Evolutionary conservation across 129 eudicot genomes (phyloP).

Genomic region (Ambrosia artemisiifolia): DNA sequence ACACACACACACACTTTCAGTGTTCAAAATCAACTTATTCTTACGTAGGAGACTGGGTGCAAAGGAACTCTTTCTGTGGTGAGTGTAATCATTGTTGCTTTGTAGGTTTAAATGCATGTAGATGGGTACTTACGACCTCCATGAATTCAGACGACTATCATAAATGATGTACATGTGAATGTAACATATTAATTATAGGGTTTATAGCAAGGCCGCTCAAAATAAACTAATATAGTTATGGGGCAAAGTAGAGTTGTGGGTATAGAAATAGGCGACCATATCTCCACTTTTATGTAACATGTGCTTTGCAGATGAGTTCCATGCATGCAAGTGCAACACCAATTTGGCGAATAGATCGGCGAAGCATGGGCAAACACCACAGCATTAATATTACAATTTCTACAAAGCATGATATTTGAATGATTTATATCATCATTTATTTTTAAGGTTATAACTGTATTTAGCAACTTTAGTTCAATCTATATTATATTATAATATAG

Average conservation of each 20-base stretch:
- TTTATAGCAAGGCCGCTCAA: neutral
- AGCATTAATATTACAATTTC: constrained; percentile 11
- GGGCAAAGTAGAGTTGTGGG: constrained; percentile 32
- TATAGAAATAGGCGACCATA: constrained; percentile 26
- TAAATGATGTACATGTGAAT: no score
- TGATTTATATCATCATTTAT: neutral
- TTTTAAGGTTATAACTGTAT: neutral
- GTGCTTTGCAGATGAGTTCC: constrained; percentile 21
- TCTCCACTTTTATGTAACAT: constrained; percentile 18
- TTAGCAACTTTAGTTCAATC: no score
- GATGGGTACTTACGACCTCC: no score
- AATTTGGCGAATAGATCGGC: constrained; percentile 17
- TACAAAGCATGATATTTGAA: neutral
- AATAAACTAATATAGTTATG: neutral
- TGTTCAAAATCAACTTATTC: no score
- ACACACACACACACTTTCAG: no score
- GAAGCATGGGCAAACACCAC: constrained; percentile 33
- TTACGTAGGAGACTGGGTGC: no score
- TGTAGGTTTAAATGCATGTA: no score
- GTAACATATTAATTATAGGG: neutral
- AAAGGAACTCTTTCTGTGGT: no score
- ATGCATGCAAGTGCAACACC: constrained; percentile 9
- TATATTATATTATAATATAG: no score
- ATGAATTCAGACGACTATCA: no score
- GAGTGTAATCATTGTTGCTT: no score